Percentiles rank a stretch among this genome's conserved stretches.
Evolutionary conservation across 2,329 filamentous ascomycete species (phyloP).

Genomic region (Pseudopyrenochaeta lycopersici): DNA sequence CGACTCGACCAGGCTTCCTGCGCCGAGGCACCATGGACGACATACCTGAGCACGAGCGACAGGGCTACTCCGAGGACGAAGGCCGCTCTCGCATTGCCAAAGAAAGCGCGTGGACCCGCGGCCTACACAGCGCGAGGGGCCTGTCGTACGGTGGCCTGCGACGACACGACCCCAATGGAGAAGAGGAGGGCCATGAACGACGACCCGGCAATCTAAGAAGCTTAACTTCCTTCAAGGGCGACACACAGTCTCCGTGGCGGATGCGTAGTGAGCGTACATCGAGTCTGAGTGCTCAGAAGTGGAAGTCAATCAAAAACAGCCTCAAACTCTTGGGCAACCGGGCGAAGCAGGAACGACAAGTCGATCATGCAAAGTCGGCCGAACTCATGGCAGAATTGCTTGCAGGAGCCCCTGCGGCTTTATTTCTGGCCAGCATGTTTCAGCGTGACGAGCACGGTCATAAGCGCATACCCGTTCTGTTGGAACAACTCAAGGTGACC

Average conservation of each 20-base stretch:
- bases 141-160: slow-evolving; percentile 55
- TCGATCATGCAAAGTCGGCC: slow-evolving; percentile 94
- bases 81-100: slow-evolving; percentile 58
- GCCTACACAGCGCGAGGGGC: slow-evolving; percentile 57
- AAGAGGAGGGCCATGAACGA: slow-evolving; percentile 44
- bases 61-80: slow-evolving; percentile 61
- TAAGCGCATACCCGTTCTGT: slow-evolving; percentile 89
- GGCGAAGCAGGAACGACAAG: slow-evolving; percentile 81
- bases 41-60: slow-evolving; percentile 56
- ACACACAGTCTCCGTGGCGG: slow-evolving; percentile 54
- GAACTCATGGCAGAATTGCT: slow-evolving; percentile 95
- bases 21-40: slow-evolving; percentile 60
- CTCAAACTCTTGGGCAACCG: slow-evolving; percentile 79
- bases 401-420: slow-evolving; percentile 88
- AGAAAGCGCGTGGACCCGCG: slow-evolving; percentile 56
- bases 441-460: slow-evolving; percentile 96
- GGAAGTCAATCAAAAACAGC: slow-evolving; percentile 92
- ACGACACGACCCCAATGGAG: slow-evolving; percentile 43
- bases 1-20: slow-evolving; percentile 59
- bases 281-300: slow-evolving; percentile 74
- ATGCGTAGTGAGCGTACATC: slow-evolving; percentile 57
- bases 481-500: slow-evolving; percentile 91
- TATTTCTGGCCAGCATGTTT: slow-evolving; percentile 97
- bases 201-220: slow-evolving; percentile 57
- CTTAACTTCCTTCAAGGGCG: slow-evolving; percentile 56